Percentiles rank a stretch among this genome's conserved stretches.
Conservation (phyloP, 345 rosid genomes). For the Arabidopsis arenosa region DNA sequence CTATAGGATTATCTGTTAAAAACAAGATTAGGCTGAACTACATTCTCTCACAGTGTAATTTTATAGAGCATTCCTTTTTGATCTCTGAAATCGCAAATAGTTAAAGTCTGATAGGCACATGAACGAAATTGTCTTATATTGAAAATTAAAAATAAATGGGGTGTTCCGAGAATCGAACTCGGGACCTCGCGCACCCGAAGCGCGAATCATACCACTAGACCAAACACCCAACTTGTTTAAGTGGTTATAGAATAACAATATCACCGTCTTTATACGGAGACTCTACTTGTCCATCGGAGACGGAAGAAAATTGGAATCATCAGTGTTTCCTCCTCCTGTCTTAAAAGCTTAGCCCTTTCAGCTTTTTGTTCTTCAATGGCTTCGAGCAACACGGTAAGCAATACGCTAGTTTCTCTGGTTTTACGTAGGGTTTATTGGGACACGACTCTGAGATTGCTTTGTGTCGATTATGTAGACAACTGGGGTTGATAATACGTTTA, state of each 20-base stretch:
- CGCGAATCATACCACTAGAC: constrained; percentile 98
- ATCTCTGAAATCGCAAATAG: background rate
- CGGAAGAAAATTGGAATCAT: too few species aligned
- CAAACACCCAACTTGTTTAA: too few species aligned
- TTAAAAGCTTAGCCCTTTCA: background rate
- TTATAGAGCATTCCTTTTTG: constrained; percentile 8
- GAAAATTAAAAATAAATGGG: constrained; percentile 35
- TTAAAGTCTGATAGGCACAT: background rate
- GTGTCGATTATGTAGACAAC: constrained; percentile 48
- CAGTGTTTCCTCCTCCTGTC: too few species aligned
- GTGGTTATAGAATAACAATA: too few species aligned
- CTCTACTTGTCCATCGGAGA: too few species aligned
- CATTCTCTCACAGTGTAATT: background rate
- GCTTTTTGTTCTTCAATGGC: constrained; percentile 48
- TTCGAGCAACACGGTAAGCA: constrained; percentile 53
- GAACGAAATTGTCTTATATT: background rate
- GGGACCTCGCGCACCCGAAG: constrained; percentile 96
- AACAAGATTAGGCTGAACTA: constrained; percentile 10
- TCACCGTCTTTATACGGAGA: too few species aligned
- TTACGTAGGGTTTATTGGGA: background rate
- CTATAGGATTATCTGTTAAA: constrained; percentile 1
- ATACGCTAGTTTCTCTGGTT: background rate
- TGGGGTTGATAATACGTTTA: constrained; percentile 87
- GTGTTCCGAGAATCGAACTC: constrained; percentile 94
- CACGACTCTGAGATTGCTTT: background rate